Base-by-base conservation (phyloP, 805 yeast species). In the Candida coleopterorum region DNA sequence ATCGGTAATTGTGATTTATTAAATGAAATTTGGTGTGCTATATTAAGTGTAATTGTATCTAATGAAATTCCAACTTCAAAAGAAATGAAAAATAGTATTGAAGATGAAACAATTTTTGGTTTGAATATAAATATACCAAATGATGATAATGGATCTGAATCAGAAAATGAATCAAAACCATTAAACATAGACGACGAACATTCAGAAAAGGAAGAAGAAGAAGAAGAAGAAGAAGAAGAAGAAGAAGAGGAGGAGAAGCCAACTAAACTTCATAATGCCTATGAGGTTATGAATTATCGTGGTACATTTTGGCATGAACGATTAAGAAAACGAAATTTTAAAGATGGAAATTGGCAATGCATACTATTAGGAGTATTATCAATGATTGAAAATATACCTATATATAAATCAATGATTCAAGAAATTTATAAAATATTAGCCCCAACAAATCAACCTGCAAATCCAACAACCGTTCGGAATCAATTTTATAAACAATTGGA, bases 311-410 rank as follows among this genome's bases (percentile, higher is more conserved):
- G 97, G 96, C 75, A 79, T 40, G 94, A 84, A 21, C 67, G 94
- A 27, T 66, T 90, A 14, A 72, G 79, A 10, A 79, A 75, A 38
- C 75, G 96, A 37, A 74, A 75, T 44, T 93, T 85, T 56, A 77
- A 72, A 48, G 88, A 86, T 49, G 95, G 96, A 4, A 78, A 77
- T 37, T 90, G 97, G 96, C 81, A 86, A 48, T 70, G 82, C 27
- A 74, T 83, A 29, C 56, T 89, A 29, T 55, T 88, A 33, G 96
- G 96, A 22, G 66, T 88, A 2, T 67, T 89, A 28, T 75, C 78
- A 15, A 64, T 70, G 33, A 76, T 77, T 11, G 77, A 77, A 31
- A 70, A 78, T 44, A 68, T 79, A 26, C 76, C 79, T 1, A 72
- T 70, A 10, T 82, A 75, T 60, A 52, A 63, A 18, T 60, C 63